phyloP scores from a whole-genome alignment of 176 grass and related monocot species.

The Oryza glumipatula region DNA sequence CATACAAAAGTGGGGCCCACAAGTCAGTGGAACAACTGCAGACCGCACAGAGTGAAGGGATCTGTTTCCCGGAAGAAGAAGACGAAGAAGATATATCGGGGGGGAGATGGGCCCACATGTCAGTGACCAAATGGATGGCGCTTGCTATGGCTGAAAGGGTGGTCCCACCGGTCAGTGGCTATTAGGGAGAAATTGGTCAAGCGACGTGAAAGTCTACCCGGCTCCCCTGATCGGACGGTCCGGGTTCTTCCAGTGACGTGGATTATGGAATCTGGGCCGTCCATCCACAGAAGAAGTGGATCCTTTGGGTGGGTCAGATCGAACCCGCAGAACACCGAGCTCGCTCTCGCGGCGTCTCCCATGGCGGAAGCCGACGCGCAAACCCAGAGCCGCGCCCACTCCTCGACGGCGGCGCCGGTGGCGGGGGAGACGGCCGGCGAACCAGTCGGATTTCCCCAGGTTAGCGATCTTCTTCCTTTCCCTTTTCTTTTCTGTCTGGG shows the following conservation, averaged over 20 bases:
- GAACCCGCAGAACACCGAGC: background rate
- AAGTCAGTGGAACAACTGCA: no score
- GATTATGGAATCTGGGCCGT: background rate
- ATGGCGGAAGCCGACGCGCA: conserved; percentile 43
- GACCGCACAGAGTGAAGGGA: no score
- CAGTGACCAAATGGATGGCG: background rate
- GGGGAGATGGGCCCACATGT: background rate
- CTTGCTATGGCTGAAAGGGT: background rate
- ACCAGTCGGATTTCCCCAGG: conserved; percentile 9
- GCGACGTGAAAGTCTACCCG: background rate
- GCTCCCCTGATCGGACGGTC: background rate
- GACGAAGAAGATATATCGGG: background rate
- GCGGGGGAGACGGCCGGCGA: background rate
- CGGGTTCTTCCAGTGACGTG: background rate
- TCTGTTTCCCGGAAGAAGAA: no score
- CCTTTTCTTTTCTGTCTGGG: background rate
- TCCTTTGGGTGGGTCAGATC: background rate
- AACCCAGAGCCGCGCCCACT: conserved; percentile 12
- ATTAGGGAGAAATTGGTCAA: background rate
- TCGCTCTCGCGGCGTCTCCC: background rate
- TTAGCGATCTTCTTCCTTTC: background rate
- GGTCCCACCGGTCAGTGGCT: background rate
- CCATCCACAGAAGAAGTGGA: background rate
- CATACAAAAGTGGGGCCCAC: no score
- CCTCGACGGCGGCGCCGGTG: conserved; percentile 9